phyloP scores from a whole-genome alignment of 331 rosid genomes.

The Quercus lobata region DNA sequence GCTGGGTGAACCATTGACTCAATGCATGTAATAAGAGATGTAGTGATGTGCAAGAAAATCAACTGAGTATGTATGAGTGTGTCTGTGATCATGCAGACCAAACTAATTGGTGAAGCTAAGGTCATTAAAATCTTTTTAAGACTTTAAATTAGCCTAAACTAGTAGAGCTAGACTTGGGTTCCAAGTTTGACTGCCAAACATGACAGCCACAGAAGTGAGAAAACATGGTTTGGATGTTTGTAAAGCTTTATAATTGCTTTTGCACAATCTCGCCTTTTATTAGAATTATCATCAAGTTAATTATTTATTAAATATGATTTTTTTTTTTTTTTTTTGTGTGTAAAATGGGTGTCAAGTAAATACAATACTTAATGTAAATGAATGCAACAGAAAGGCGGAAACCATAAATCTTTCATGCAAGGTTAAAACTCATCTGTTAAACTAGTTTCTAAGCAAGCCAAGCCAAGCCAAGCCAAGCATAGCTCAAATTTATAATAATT shows the following conservation, averaged over 20 bases:
- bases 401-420: background rate
- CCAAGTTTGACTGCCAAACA: background rate
- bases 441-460: background rate
- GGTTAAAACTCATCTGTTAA: background rate
- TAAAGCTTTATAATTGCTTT: background rate
- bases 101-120: background rate
- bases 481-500: background rate
- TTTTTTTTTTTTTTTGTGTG: too few species aligned
- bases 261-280: background rate
- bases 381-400: background rate
- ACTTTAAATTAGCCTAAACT: background rate
- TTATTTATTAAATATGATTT: background rate
- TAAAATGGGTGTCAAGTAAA: background rate
- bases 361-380: background rate
- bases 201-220: background rate
- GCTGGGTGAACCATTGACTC: background rate
- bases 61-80: too few species aligned
- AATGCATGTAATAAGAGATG: too few species aligned
- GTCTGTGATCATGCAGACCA: too few species aligned
- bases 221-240: background rate
- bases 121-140: background rate
- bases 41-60: too few species aligned
- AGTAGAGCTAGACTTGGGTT: background rate
- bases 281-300: background rate
- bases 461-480: background rate